These are phyloP conservation scores for Sarocladium strictum DNA, from an alignment of 2,329 filamentous ascomycete species.

Conservation along the genomic window DNA sequence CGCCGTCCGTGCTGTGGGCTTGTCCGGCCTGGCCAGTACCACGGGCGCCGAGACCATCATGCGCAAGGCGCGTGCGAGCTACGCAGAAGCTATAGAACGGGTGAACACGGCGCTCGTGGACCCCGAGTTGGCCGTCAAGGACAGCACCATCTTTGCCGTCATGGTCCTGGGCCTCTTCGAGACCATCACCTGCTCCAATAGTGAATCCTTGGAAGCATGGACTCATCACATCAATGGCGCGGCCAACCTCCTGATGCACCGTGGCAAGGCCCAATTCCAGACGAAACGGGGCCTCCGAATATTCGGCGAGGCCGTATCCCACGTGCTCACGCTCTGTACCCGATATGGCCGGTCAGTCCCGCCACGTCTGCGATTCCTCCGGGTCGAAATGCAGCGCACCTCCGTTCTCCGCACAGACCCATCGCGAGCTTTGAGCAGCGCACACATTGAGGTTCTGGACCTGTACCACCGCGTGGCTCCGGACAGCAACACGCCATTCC, in stretches of 20 bases:
- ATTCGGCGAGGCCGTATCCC: slow-evolving; percentile 10
- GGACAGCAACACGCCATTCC: background rate
- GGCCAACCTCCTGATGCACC: slow-evolving; percentile 22
- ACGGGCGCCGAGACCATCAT: slow-evolving; percentile 1
- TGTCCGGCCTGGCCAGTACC: slow-evolving; percentile 11
- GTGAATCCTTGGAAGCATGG: slow-evolving; percentile 23
- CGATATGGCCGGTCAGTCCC: slow-evolving; percentile 10
- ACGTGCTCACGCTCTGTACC: slow-evolving; percentile 9
- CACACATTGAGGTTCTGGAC: slow-evolving; percentile 12
- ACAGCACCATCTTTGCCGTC: slow-evolving; percentile 13
- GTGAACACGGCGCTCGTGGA: slow-evolving; percentile 8
- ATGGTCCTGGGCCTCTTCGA: slow-evolving; percentile 24
- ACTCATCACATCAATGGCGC: slow-evolving; percentile 26
- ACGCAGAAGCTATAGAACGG: slow-evolving; percentile 6
- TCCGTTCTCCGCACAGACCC: background rate
- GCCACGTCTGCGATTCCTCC: slow-evolving; percentile 8
- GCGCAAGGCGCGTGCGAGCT: slow-evolving; percentile 8
- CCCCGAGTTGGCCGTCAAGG: background rate
- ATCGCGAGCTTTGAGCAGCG: slow-evolving; percentile 9
- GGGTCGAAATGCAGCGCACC: background rate
- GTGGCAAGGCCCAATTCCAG: slow-evolving; percentile 16
- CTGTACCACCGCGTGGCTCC: slow-evolving; percentile 8
- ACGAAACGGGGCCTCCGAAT: slow-evolving; percentile 2
- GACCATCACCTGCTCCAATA: slow-evolving; percentile 21
- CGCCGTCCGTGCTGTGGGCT: slow-evolving; percentile 6